These are phyloP conservation scores for Monilinia aucupariae DNA, from an alignment of 2,329 filamentous ascomycete species.

Conservation along the genomic window DNA sequence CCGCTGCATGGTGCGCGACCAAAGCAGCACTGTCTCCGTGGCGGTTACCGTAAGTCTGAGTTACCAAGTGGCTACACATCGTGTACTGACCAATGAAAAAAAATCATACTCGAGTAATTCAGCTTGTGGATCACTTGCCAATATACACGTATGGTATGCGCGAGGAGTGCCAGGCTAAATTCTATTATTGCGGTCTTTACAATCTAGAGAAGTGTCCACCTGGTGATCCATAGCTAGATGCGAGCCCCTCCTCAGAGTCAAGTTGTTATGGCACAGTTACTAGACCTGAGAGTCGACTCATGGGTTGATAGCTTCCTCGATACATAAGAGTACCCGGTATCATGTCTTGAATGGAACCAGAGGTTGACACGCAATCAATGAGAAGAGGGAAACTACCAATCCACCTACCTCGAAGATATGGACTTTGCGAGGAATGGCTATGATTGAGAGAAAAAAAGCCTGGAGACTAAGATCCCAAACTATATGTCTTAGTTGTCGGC, in stretches of 20 bases:
- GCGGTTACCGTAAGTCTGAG: neutral
- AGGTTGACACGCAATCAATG: neutral
- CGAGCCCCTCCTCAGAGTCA: neutral
- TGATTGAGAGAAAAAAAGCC: conserved; percentile 24
- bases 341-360: neutral
- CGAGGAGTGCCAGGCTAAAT: conserved; percentile 8
- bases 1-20: neutral
- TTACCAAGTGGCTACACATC: neutral
- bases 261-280: conserved; percentile 8
- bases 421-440: neutral
- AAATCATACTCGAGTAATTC: too few relatives aligned
- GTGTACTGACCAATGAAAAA: neutral
- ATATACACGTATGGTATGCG: neutral
- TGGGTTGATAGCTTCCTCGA: neutral
- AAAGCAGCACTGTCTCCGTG: neutral
- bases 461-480: conserved; percentile 31
- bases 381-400: neutral
- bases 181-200: neutral
- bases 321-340: neutral
- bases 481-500: conserved; percentile 32
- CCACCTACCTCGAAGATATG: neutral
- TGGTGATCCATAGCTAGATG: neutral
- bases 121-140: neutral
- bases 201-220: neutral
- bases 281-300: neutral